Base-by-base conservation (phyloP, 148 eudicot genomes). In the Heliosperma pusillum region DNA sequence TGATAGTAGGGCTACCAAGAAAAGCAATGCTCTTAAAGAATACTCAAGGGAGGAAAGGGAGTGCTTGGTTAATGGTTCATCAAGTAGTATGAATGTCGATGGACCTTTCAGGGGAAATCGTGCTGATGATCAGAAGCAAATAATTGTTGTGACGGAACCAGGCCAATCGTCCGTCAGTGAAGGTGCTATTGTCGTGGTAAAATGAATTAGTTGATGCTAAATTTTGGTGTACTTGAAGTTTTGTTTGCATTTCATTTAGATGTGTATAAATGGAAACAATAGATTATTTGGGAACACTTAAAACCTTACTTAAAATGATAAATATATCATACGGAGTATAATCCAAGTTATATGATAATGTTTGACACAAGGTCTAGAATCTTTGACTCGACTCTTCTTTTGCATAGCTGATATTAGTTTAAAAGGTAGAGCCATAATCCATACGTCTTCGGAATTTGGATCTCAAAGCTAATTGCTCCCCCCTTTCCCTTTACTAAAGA, bases 161-260 rank as follows among this genome's bases (percentile, higher is more conserved):
- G 66, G 53, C 30, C 71, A 77, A 45, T 29, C 12, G 3, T 61
- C 72, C n/a, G 25, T 70, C 20, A 63, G 36, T 36, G 74, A n/a
- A 76, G 74, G 70, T 16, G 80, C 74, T 58, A 50, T 66, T 33
- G 75, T 74, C 52, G 72, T 63, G 84, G 84, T 81, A 78, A 79
- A 69, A 26, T 53, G 30, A 22, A 47, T 52, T 7, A 1, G 10
- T 24, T 66, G 57, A 73, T 76, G 19, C 74, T 70, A 21, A 56
- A 56, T 47, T 7, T 1, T 66, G 10, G 57, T 71, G 13, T 10
- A 45, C 20, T 24, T 69, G 40, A 42, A 21, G 26, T 58, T 70
- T 45, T 40, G 21, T 58, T 57, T 17, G 58, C 50, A 29, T 55
- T 44, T 22, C 24, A 17, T 66, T 20, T 44, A 6, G 25, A 30